Conservation (phyloP, 495 filamentous ascomycete species). For the Parmelia sp. region DNA sequence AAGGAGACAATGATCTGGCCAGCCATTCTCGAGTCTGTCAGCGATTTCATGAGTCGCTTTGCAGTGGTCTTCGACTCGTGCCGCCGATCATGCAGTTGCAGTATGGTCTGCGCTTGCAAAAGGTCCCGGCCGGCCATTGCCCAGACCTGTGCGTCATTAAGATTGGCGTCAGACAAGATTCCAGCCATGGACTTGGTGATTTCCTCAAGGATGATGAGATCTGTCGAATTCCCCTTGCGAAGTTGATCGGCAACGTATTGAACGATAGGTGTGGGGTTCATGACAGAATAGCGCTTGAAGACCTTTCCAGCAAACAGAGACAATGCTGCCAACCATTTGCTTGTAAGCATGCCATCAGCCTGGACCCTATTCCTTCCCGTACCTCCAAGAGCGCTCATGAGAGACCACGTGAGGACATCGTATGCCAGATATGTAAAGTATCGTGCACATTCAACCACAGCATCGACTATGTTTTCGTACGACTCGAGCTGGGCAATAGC, state of each 20-base stretch:
- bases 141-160: slow-evolving; percentile 77
- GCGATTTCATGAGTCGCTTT: slow-evolving; percentile 66
- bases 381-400: slow-evolving; percentile 72
- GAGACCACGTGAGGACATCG: slow-evolving; percentile 83
- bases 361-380: slow-evolving; percentile 72
- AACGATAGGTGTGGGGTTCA: slow-evolving; percentile 79
- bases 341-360: slow-evolving; percentile 77
- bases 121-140: slow-evolving; percentile 81
- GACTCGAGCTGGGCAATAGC: slow-evolving; percentile 81
- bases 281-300: slow-evolving; percentile 70
- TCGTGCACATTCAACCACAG: slow-evolving; percentile 84
- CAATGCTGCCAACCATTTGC: slow-evolving; percentile 79
- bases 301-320: slow-evolving; percentile 80
- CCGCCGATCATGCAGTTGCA: slow-evolving; percentile 70
- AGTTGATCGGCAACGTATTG: slow-evolving; percentile 86
- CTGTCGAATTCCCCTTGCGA: slow-evolving; percentile 68
- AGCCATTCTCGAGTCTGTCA: slow-evolving; percentile 65
- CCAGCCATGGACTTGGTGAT: slow-evolving; percentile 88
- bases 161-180: slow-evolving; percentile 73
- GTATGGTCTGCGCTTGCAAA: slow-evolving; percentile 70
- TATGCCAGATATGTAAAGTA: slow-evolving; percentile 91
- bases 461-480: slow-evolving; percentile 87
- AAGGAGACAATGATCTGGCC: slow-evolving; percentile 79
- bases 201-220: slow-evolving; percentile 82
- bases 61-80: slow-evolving; percentile 62